Conservation (phyloP, 345 rosid genomes). For the Salix dunnii region DNA sequence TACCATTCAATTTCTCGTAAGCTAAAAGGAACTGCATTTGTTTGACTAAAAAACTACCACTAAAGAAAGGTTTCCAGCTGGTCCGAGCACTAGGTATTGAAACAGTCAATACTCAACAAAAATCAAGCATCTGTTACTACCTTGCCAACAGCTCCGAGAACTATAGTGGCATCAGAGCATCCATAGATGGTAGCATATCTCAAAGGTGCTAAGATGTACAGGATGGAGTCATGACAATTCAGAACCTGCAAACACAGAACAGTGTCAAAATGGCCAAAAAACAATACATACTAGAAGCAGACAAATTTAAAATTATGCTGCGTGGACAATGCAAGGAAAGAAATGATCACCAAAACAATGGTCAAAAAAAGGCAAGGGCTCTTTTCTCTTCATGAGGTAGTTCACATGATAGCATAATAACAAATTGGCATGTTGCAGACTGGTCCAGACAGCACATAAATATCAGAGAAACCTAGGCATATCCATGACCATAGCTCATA, state of each 20-base stretch:
- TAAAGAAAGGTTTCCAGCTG: not conserved
- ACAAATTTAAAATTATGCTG: not conserved
- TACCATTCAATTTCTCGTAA: not conserved
- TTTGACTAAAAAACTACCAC: not conserved
- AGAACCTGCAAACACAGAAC: conserved; percentile 57
- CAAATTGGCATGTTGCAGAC: not conserved
- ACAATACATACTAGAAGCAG: not conserved
- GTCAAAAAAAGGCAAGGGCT: not conserved
- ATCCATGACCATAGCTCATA: not conserved
- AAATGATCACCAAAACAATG: not conserved
- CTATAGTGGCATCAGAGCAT: conserved; percentile 93
- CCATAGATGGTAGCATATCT: conserved; percentile 91
- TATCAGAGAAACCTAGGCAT: not conserved
- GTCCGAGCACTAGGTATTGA: not conserved
- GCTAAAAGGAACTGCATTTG: not conserved
- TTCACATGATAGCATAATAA: not conserved
- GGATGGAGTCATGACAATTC: conserved; percentile 92
- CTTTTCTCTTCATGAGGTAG: not conserved
- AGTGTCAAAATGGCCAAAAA: conserved; percentile 9
- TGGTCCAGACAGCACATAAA: not conserved
- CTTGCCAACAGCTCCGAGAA: conserved; percentile 99
- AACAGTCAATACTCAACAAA: conserved; percentile 1
- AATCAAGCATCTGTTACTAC: conserved; percentile 33
- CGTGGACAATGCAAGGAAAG: not conserved
- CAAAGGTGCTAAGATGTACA: conserved; percentile 89